phyloP scores from a whole-genome alignment of 225 moss, liverwort and hornwort species.

The Climacium dendroides region DNA sequence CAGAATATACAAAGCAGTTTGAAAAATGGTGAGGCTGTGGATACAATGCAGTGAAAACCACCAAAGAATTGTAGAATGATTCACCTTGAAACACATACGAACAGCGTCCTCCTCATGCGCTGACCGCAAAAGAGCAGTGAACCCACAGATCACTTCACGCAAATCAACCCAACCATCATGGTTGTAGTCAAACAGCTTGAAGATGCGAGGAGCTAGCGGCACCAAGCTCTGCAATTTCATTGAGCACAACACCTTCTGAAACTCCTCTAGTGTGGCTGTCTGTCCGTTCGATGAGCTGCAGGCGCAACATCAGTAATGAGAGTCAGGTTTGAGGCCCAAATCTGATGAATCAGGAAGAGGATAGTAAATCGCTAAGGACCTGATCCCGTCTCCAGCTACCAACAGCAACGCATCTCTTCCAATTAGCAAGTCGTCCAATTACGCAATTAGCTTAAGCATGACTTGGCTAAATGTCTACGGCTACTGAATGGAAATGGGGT shows the following conservation, averaged over 20 bases:
- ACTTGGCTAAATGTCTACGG: neutral
- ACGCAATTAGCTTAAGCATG: neutral
- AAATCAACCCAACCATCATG: conserved; percentile 76
- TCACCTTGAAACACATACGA: conserved; percentile 67
- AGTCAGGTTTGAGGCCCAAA: neutral
- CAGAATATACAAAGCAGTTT: neutral
- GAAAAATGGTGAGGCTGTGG: neutral
- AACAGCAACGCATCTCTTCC: neutral
- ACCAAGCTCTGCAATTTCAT: conserved; percentile 48
- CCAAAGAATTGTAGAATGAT: neutral
- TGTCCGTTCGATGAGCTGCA: conserved; percentile 18
- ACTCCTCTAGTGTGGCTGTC: conserved; percentile 25
- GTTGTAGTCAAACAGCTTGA: conserved; percentile 73
- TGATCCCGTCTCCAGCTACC: neutral
- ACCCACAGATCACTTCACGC: conserved; percentile 77
- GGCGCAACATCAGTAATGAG: neutral
- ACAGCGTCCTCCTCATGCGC: conserved; percentile 57
- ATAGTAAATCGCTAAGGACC: neutral
- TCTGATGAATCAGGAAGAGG: neutral
- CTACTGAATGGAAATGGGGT: neutral
- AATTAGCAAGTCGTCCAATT: neutral
- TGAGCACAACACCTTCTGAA: conserved; percentile 3
- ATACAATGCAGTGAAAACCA: neutral
- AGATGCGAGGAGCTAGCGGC: conserved; percentile 53
- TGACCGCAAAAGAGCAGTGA: conserved; percentile 59